Evolutionary conservation across 768 basidiomycete species (phyloP), one percentile per base, ranked within the genome.

Genomic region (Boletus pseudopeckii): DNA sequence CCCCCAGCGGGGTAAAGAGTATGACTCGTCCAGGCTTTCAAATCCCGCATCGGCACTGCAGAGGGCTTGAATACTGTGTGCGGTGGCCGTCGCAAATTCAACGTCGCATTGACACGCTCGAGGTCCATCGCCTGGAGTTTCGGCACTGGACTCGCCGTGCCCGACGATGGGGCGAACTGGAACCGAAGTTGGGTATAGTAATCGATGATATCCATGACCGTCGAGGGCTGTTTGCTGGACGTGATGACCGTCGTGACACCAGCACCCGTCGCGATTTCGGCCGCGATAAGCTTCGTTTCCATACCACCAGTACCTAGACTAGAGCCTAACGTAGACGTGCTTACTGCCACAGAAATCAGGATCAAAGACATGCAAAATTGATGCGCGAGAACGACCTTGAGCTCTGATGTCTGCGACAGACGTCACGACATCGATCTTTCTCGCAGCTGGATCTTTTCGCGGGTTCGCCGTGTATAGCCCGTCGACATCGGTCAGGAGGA

Each of bases 241-340:
- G 87, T 85, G 63, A 99, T 90, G 41, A 98, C 78, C 0, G 96
- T 97, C 5, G 90, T 85, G 32, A 96, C 93, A 7, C 97, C 97
- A 1, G 95, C 96, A 0, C 86, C 94, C 0, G 91, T 96, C 5
- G 96, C 94, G 30, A 99, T 92, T 64, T 99, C 97, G 0, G 97
- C 96, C 1, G 97, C 97, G 59, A 98, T 97, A 61, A 98, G 82
- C 66, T 98, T 99, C 3, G 97, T 99, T 71, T 97, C 94, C 97
- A 98, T 98, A 4, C 97, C 97, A 0, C 97, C 97, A 1, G 97
- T 98, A 0, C 97, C 97, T 11, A 99, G 80, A 59, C 82, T 91
- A 1, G 92, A 95, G 0, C 97, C 97, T 1, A 96, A 78, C 0
- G 97, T 97, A 3, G 84, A 83, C 0, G 92, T 97, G 70, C 91